Evolutionary conservation across 257 asterid genomes (phyloP), one percentile per base, ranked within the genome.

Genomic region (Apocynum venetum): DNA sequence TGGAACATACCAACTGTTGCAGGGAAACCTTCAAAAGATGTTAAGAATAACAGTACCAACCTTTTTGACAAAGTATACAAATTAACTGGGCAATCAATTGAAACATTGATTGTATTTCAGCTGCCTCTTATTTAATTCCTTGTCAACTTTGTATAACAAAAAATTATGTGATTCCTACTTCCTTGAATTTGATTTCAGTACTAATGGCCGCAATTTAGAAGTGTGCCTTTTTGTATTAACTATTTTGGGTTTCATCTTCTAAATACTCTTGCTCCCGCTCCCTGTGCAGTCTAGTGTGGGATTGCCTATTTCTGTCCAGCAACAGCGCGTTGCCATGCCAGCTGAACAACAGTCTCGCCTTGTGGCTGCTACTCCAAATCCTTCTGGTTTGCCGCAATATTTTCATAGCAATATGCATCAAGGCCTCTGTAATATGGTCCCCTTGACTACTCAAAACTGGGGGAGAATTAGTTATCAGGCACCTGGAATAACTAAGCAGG

Each of bases 401-500:
- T 6, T 61, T 41, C 14, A 65, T 0, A 25, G 47, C 66, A 75
- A 40, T 49, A 49, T 40, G 49, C 31, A 75, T 25, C 82, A 74
- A 51, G 41, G 47, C 41, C 60, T 41, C 67, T 60, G 48, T 68
- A 76, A 76, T 35, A 43, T 13, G 17, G 74, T 44, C 55, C 77
- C 76, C 36, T 15, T 11, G 2, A 19, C 60, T 46, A 9, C 63
- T 76, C 81, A 76, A 75, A 80, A 43, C 69, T 74, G 74, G 80
- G 76, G 82, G 43, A 63, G 75, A 67, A 70, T 74, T 43, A 40
- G 55, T 64, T 19, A 4, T 78, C 83, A 63, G 77, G 52, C 69
- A 40, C 76, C 61, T 20, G 80, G 77, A 69, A 13, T 70, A 41
- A 44, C 70, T 74, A 77, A 63, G 76, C 87, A 80, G 87, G 87